Base-by-base conservation (phyloP, 108 stramenopile genomes). In the Nitzschia putrida region DNA sequence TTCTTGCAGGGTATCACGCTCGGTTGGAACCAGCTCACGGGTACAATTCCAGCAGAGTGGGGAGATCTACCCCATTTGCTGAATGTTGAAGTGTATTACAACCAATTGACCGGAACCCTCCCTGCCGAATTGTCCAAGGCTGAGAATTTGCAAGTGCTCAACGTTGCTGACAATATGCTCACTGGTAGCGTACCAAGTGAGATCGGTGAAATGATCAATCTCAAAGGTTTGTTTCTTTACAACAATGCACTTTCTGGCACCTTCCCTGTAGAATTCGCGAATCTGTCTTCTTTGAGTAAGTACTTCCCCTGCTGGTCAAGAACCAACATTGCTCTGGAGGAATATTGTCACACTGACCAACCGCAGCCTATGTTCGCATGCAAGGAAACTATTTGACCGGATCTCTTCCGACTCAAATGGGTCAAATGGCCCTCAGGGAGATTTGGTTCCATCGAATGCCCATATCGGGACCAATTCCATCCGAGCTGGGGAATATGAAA, bases 381-480 rank as follows among this genome's bases (percentile, higher is more conserved):
- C 77, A 80, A 23, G 69, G 71, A 45, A 83, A 74, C 42, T 43
- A 50, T 11, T 64, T 88, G 52, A 86, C 59, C n/a, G 85, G 88
- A 10, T 69, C 80, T n/a, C 71, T 92, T 21, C 90, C 90, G n/a
- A 18, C 80, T 13, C 79, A 84, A 41, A 66, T 92, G 45, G 86
- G 82, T 34, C 18, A 68, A 11, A 55, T 84, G 41, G 9, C 34
- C n/a, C 43, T 69, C 14, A 57, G 59, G 14, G 79, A 80, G 38
- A 24, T 83, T 5, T 65, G 64, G 71, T 22, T 72, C 11, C 66
- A 71, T 42, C 18, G 57, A n/a, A 61, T 66, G 29, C 50, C 47
- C 2, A 21, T 78, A 21, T 29, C 38, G 9, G 77, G 77, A 9
- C 47, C 70, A 10, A 41, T 78, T 38, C 77, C 77, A 6, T 52